Percentiles rank a stretch among this genome's conserved stretches.
Evolutionary conservation across 352 stramenopile species (phyloP).

Genomic region (Phytopythium montanum): DNA sequence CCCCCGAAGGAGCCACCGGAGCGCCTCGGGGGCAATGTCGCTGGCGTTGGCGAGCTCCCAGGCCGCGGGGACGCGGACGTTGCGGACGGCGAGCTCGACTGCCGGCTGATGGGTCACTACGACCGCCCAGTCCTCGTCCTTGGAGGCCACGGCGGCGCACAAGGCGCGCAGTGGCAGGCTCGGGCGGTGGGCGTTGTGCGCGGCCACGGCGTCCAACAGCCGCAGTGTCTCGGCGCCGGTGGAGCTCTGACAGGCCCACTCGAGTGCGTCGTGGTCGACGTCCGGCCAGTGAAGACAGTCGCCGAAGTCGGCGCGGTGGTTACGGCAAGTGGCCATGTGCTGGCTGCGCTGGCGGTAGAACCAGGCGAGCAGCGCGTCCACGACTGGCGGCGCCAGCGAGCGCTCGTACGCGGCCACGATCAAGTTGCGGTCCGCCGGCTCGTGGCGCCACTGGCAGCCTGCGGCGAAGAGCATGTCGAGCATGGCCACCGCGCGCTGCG

Average conservation of each 20-base stretch:
- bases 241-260: background rate
- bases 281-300: background rate
- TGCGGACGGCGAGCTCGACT: background rate
- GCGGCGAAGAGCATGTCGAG: conserved; percentile 1
- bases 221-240: background rate
- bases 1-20: background rate
- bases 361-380: conserved; percentile 1
- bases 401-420: conserved; percentile 1
- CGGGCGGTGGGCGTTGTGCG: background rate
- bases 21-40: background rate
- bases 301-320: background rate
- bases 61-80: background rate
- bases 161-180: conserved; percentile 1
- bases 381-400: background rate
- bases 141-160: background rate
- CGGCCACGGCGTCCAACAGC: conserved; percentile 1
- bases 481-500: background rate
- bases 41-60: background rate
- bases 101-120: background rate
- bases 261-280: conserved; percentile 2
- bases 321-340: background rate
- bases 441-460: background rate
- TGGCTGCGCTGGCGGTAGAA: conserved; percentile 8
- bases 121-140: conserved; percentile 2
- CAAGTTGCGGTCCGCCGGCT: background rate